These are phyloP conservation scores for Gremmenia infestans DNA, from an alignment of 2,329 filamentous ascomycete genomes.

Conservation along the genomic window DNA sequence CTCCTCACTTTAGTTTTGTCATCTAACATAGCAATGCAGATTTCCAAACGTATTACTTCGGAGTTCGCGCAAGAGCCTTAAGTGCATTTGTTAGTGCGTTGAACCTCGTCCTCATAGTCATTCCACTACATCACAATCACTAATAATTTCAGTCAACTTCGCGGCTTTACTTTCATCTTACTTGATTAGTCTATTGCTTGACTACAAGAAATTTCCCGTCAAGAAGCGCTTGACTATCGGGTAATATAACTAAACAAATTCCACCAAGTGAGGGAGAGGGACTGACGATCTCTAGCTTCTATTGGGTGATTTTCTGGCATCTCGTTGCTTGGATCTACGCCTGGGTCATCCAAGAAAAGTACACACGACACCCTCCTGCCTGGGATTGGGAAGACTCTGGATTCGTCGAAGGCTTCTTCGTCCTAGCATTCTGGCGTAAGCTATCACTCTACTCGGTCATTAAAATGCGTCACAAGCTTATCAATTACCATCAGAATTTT, in stretches of 20 bases:
- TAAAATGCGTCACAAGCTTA: neutral
- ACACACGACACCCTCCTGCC: constrained; percentile 47
- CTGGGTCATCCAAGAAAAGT: constrained; percentile 51
- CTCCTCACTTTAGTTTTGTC: neutral
- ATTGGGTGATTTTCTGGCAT: constrained; percentile 56
- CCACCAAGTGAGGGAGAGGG: neutral
- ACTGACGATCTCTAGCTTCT: constrained; percentile 25
- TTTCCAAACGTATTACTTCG: constrained; percentile 40
- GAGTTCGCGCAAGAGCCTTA: constrained; percentile 36
- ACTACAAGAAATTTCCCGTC: constrained; percentile 36
- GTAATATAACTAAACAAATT: neutral
- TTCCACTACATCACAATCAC: neutral
- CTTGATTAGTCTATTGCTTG: constrained; percentile 40
- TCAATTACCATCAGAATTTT: constrained; percentile 33
- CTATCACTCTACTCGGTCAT: neutral
- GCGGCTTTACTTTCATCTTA: constrained; percentile 39
- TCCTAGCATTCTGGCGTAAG: constrained; percentile 55
- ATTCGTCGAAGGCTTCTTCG: constrained; percentile 60
- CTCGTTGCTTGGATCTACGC: constrained; percentile 46
- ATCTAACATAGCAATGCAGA: constrained; percentile 8
- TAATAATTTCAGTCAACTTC: constrained; percentile 28
- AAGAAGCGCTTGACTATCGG: constrained; percentile 32
- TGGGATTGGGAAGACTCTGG: constrained; percentile 59
- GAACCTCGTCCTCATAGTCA: neutral
- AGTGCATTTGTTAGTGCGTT: constrained; percentile 38